Base-by-base conservation (phyloP, 352 stramenopile species). In the Phytophthora megakarya region DNA sequence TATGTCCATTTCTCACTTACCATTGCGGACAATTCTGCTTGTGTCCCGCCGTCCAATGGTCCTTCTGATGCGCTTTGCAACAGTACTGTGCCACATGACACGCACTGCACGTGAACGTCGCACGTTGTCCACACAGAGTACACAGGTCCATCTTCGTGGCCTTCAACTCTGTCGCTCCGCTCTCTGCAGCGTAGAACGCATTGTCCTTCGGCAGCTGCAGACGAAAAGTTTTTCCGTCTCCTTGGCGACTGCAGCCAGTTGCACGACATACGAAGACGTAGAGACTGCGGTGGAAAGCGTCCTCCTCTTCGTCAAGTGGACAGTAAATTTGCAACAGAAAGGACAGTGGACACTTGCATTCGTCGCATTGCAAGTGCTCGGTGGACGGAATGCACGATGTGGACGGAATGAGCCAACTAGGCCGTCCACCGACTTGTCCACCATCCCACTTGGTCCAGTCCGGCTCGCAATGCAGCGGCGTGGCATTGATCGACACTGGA, bases 291-390 rank as follows among this genome's bases (percentile, higher is more conserved):
- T 98, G 95, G 72, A 98, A 98, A 60, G 92, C 93, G 61, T 95
- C 77, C 19, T 68, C 26, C 13, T 82, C 58, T 19, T 96, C 84
- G 71, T 98, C 92, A 32, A 96, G 73, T 35, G 94, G 94, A 57
- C 90, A 97, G 63, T 98, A 98, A 53, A 98, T 86, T 75, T 98
- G 94, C 59, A 95, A 50, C 45, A 97, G 67, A 52, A 97, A 96
- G 11, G 82, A 64, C 58, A 97, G 59, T 26, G 76, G 73, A 54
- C 28, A 56, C 22, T 40, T 43, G 62, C 87, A 95, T 23, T 75
- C 73, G 0, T 18, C 5, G 54, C 88, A 95, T 30, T 70, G 45
- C n/a, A 93, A 70, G 18, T 80, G 49, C 38, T 71, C 63, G 11
- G 56, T 73, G 37, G 60, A 66, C 22, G 86, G 84, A 49, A 88